Conservation (phyloP, 768 basidiomycete genomes). For the Rhodosporidiobolus odoratus region DNA sequence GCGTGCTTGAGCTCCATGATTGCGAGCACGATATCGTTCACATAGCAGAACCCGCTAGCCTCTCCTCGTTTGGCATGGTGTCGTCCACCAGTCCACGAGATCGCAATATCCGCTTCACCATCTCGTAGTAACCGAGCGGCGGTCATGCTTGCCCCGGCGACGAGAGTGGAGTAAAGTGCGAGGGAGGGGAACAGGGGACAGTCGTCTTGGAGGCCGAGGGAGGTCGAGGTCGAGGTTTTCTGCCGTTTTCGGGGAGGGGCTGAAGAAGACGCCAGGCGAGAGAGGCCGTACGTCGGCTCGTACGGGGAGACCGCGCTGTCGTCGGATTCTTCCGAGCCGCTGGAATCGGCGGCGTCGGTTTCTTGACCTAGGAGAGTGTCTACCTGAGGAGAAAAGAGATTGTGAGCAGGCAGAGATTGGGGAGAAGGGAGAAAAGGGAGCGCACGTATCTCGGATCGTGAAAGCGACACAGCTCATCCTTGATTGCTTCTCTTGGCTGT, state of each 20-base stretch:
- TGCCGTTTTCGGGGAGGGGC: constrained; percentile 53
- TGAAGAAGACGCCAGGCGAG: neutral
- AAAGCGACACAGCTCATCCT: constrained; percentile 60
- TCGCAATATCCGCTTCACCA: constrained; percentile 57
- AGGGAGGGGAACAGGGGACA: constrained; percentile 72
- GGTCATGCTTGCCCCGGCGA: constrained; percentile 73
- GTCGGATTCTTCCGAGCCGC: neutral
- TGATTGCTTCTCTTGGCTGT: constrained; percentile 56
- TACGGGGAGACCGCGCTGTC: neutral
- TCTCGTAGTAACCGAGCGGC: constrained; percentile 61
- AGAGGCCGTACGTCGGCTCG: constrained; percentile 8
- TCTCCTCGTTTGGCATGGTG: constrained; percentile 75
- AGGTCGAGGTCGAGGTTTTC: constrained; percentile 26
- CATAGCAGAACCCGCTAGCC: constrained; percentile 90
- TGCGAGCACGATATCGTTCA: constrained; percentile 79
- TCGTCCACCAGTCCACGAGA: constrained; percentile 92
- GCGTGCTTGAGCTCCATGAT: constrained; percentile 63
- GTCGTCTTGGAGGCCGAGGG: constrained; percentile 54
- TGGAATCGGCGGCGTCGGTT: neutral
- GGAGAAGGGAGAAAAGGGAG: neutral
- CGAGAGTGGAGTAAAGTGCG: constrained; percentile 60
- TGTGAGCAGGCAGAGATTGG: neutral
- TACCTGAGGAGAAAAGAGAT: neutral
- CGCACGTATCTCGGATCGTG: constrained; percentile 70
- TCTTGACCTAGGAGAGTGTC: neutral